phyloP scores from a whole-genome alignment of 2,329 filamentous ascomycete species.

The Paecilomyces sp. region DNA sequence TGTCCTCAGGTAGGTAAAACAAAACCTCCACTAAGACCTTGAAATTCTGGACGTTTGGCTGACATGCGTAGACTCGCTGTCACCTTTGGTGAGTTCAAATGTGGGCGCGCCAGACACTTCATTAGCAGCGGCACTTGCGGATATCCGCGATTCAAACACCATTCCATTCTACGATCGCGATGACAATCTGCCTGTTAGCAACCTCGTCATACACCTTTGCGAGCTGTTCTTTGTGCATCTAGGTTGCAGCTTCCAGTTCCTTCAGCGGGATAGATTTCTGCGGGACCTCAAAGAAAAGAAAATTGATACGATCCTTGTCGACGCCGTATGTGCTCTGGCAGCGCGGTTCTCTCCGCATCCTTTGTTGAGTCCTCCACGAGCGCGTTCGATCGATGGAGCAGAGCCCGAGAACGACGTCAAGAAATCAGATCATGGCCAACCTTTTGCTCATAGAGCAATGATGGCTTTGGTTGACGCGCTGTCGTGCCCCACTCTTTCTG shows the following conservation, averaged over 20 bases:
- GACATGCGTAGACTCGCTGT: constrained; percentile 23
- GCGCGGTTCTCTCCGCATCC: constrained; percentile 67
- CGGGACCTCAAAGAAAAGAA: constrained; percentile 72
- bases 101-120: constrained; percentile 12
- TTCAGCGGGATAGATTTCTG: constrained; percentile 65
- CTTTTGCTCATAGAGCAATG: constrained; percentile 76
- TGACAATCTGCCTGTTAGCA: constrained; percentile 62
- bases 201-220: constrained; percentile 68
- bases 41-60: not conserved
- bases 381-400: constrained; percentile 43
- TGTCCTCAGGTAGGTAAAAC: constrained; percentile 27
- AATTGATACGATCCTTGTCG: constrained; percentile 76
- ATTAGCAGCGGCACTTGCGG: constrained; percentile 10
- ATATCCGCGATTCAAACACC: constrained; percentile 26
- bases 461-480: constrained; percentile 77
- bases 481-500: constrained; percentile 72
- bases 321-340: constrained; percentile 75
- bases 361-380: constrained; percentile 42
- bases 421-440: constrained; percentile 63
- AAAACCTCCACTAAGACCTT: not conserved
- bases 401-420: constrained; percentile 23
- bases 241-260: constrained; percentile 79
- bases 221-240: constrained; percentile 76
- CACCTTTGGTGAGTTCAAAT: constrained; percentile 28
- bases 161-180: constrained; percentile 71